Evolutionary conservation across 2,329 filamentous ascomycete species (phyloP).

Genomic region (Anthostomella pinea): DNA sequence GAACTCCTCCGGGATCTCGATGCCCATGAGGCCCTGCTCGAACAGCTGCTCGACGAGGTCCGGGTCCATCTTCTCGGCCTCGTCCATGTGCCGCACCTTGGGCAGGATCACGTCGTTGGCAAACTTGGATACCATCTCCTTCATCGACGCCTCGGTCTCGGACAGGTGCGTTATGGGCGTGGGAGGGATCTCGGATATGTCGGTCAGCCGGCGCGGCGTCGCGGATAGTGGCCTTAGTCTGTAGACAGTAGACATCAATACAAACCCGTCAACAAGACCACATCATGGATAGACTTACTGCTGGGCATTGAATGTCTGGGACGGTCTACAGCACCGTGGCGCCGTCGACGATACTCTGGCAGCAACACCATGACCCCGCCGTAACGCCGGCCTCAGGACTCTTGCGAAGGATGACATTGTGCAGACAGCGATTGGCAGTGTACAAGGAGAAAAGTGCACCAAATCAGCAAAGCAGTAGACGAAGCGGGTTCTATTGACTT

Average conservation of each 20-base stretch:
- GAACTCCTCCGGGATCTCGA: slow-evolving; percentile 96
- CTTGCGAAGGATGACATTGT: slow-evolving; percentile 50
- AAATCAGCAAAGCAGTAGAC: not conserved
- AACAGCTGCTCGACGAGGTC: slow-evolving; percentile 87
- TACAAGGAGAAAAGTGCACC: slow-evolving; percentile 4
- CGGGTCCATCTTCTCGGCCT: slow-evolving; percentile 91
- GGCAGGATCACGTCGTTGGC: slow-evolving; percentile 85
- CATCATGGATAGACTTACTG: slow-evolving; percentile 31
- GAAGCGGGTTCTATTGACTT: not conserved
- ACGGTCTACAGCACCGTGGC: slow-evolving; percentile 26
- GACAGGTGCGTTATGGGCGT: slow-evolving; percentile 92
- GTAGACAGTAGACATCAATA: slow-evolving; percentile 2
- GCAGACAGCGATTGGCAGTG: slow-evolving; percentile 5
- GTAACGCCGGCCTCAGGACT: slow-evolving; percentile 50
- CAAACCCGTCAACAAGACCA: slow-evolving; percentile 9
- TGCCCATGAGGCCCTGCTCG: slow-evolving; percentile 94
- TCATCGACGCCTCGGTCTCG: slow-evolving; percentile 86
- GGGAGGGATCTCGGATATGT: slow-evolving; percentile 76
- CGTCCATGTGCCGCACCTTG: slow-evolving; percentile 95
- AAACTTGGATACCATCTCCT: slow-evolving; percentile 86
- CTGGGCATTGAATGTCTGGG: slow-evolving; percentile 27
- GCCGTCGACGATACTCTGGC: slow-evolving; percentile 26
- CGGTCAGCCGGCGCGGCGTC: slow-evolving; percentile 53
- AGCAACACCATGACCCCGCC: slow-evolving; percentile 39
- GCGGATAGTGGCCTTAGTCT: slow-evolving; percentile 51